These are phyloP conservation scores for Mycena metata DNA, from an alignment of 768 basidiomycete species.

Conservation along the genomic window DNA sequence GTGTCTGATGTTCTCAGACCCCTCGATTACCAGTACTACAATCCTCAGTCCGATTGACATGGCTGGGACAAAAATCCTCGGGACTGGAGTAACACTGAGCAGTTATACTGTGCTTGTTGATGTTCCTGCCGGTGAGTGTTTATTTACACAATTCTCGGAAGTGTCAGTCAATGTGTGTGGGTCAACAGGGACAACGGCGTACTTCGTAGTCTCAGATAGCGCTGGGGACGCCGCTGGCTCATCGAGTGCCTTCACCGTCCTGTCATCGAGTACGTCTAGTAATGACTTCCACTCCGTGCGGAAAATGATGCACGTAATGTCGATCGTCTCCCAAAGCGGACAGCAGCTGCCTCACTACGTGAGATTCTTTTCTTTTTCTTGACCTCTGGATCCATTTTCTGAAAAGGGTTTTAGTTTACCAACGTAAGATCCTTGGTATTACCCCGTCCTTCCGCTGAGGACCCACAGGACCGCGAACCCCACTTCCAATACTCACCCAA, in stretches of 20 bases:
- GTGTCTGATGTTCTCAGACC: neutral
- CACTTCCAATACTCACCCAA: neutral
- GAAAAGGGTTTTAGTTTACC: neutral
- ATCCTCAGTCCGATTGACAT: neutral
- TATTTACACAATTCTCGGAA: neutral
- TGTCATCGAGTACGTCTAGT: neutral
- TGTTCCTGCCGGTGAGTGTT: constrained; percentile 1
- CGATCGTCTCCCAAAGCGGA: neutral
- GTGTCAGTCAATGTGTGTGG: neutral
- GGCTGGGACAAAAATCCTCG: neutral
- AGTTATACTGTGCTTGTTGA: neutral
- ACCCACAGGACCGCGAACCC: neutral
- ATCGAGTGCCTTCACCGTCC: neutral
- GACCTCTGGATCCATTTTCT: neutral
- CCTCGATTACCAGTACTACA: neutral
- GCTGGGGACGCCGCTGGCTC: neutral
- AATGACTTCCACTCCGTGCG: neutral
- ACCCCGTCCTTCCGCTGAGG: neutral
- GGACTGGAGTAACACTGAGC: neutral
- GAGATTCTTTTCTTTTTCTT: neutral
- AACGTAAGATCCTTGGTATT: neutral
- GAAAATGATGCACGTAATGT: neutral
- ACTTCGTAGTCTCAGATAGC: constrained; percentile 5
- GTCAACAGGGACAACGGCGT: constrained; percentile 5
- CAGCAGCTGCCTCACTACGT: constrained; percentile 6